Conservation (phyloP, 2,329 filamentous ascomycete genomes). For the Aspergillus versicolor region DNA sequence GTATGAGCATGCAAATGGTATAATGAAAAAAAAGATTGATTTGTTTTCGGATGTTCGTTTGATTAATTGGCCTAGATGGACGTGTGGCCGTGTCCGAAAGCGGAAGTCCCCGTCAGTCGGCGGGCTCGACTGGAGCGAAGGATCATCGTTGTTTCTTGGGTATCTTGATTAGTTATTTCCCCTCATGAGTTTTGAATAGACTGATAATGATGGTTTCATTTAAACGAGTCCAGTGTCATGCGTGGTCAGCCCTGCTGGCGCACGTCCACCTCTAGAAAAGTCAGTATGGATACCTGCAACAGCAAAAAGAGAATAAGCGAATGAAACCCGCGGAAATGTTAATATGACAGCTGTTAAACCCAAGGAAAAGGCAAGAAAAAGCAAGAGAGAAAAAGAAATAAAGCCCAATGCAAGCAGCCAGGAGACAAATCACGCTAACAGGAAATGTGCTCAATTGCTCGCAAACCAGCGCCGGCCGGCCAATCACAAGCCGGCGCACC, state of each 20-base stretch:
- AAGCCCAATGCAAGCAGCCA: not conserved
- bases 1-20: not conserved
- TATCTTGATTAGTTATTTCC: not conserved
- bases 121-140: not conserved
- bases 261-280: too few relatives aligned
- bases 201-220: not conserved
- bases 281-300: not conserved
- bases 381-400: not conserved
- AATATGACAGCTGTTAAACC: not conserved
- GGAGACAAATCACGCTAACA: not conserved
- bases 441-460: slow-evolving; percentile 30
- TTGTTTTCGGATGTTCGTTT: not conserved
- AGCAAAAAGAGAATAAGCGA: not conserved
- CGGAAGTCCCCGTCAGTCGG: not conserved
- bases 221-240: not conserved
- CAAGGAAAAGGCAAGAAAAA: not conserved
- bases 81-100: not conserved
- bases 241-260: not conserved
- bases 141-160: not conserved
- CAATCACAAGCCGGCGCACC: slow-evolving; percentile 12
- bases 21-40: not conserved
- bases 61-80: too few relatives aligned
- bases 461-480: slow-evolving; percentile 13
- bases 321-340: not conserved
- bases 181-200: not conserved